Percentiles rank a stretch among this genome's conserved stretches.
These are phyloP conservation scores for thale cress (Arabidopsis thaliana) DNA, from an alignment of 345 rosid genomes.

Conservation along the genomic window DNA sequence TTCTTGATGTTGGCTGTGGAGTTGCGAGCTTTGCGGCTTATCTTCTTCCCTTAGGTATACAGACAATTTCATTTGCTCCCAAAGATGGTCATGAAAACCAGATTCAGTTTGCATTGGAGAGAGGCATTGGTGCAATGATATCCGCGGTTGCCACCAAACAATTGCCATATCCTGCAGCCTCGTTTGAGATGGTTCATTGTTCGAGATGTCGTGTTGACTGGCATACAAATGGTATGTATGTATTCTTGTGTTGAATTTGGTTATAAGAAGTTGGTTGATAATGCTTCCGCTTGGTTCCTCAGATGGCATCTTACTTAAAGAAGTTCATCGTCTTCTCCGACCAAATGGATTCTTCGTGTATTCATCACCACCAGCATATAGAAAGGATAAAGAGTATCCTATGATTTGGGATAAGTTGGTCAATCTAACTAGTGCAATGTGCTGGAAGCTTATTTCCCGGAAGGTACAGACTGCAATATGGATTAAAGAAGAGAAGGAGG, in stretches of 20 bases:
- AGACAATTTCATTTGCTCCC: conserved; percentile 96
- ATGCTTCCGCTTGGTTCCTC: conserved; percentile 27
- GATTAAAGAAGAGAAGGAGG: conserved; percentile 67
- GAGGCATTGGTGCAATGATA: conserved; percentile 91
- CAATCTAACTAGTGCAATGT: conserved; percentile 75
- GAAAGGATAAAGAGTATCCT: conserved; percentile 83
- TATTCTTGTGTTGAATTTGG: conserved; percentile 17
- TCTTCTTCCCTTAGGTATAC: conserved; percentile 81
- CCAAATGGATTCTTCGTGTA: conserved; percentile 87
- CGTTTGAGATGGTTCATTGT: conserved; percentile 98
- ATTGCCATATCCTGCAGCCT: conserved; percentile 80
- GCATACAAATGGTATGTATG: conserved; percentile 81
- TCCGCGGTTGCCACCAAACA: conserved; percentile 86
- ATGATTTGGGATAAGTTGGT: conserved; percentile 82
- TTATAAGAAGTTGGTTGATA: neutral
- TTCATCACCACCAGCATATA: conserved; percentile 93
- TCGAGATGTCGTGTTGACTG: conserved; percentile 96
- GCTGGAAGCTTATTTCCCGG: conserved; percentile 92
- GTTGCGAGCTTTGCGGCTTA: conserved; percentile 97
- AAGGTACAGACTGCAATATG: conserved; percentile 95
- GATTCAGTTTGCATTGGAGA: conserved; percentile 95
- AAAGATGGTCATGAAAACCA: conserved; percentile 95
- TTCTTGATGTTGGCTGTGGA: conserved; percentile 96
- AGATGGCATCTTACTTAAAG: conserved; percentile 95
- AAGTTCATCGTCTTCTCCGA: conserved; percentile 79